Base-by-base conservation (phyloP, 73 alveolate genomes). In the Uronychia setigera region DNA sequence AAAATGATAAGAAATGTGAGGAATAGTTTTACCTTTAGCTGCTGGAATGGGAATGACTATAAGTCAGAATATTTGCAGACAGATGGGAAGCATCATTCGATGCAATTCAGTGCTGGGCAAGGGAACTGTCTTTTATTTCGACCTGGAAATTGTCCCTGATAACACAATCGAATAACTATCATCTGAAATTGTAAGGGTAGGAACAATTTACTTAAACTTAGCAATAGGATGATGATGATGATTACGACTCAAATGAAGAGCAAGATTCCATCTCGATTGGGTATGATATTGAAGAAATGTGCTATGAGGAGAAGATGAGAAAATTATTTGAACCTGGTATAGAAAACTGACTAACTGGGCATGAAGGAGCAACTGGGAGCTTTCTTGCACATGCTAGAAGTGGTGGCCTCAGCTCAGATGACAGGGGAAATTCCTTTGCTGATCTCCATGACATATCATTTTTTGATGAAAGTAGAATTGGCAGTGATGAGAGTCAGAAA, bases 31-130 rank as follows among this genome's bases (percentile, higher is more conserved):
- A 31, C 26, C 30, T 31, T 30, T 83, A 83, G 90, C 90, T 60
- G 90, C 90, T 74, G 90, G 90, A 0, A 29, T 83, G 83, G 90
- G 90, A 28, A 29, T 83, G 57, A 83, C 90, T 5, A 83, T 83
- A 1, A 60, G 84, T 1, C 74, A 83, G 78, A 83, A 83, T 29
- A 31, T 83, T 1, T 83, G 90, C 35, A 0, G 29, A 1, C 84
- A 76, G 1, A 35, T 83, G 25, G 90, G 79, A 0, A 59, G 84
- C 26, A 26, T 60, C 28, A 83, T 83, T 14, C 60, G 79, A 83
- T 83, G 90, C 79, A 33, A 75, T 27, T 83, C 90, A 0, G 80
- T 74, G 34, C 0, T 29, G 9, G 79, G 33, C 28, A 0, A 83
- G 29, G 83, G 90, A 1, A 31, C 90, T 25, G 27, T 32, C 1